Evolutionary conservation across 225 moss, liverwort and hornwort species (phyloP).

Genomic region (Sphagnum tenellum): DNA sequence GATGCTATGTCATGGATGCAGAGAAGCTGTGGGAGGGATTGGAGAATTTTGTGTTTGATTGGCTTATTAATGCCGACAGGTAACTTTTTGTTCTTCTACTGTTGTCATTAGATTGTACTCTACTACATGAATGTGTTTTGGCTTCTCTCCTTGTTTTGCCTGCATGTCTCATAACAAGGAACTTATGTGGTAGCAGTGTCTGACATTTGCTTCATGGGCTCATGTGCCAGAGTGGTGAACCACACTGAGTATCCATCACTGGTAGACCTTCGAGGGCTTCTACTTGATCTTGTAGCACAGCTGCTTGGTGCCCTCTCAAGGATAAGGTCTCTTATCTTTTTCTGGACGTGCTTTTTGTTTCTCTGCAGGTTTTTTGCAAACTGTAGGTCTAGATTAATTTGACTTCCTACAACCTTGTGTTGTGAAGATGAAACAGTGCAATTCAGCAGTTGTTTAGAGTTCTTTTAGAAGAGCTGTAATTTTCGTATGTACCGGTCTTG

Average conservation of each 20-base stretch:
- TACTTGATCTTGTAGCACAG: conserved; percentile 93
- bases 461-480: too few relatives aligned
- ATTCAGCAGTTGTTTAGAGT: too few relatives aligned
- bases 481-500: conserved; percentile 8
- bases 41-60: conserved; percentile 92
- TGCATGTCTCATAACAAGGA: too few relatives aligned
- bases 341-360: too few relatives aligned
- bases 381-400: too few relatives aligned
- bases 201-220: background rate
- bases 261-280: conserved; percentile 88
- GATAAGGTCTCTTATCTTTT: conserved; percentile 47
- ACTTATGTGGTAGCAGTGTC: too few relatives aligned
- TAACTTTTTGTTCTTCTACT: conserved; percentile 3
- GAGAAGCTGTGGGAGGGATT: conserved; percentile 81
- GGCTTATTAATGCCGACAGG: conserved; percentile 99
- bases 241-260: conserved; percentile 90
- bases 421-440: too few relatives aligned
- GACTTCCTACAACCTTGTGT: too few relatives aligned
- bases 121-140: too few relatives aligned
- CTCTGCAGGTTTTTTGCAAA: too few relatives aligned
- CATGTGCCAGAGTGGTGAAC: conserved; percentile 68
- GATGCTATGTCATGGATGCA: conserved; percentile 18
- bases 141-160: too few relatives aligned
- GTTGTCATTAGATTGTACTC: too few relatives aligned
- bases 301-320: conserved; percentile 93